Base-by-base conservation (phyloP, 495 filamentous ascomycete species). In the Penicillium arizonense region DNA sequence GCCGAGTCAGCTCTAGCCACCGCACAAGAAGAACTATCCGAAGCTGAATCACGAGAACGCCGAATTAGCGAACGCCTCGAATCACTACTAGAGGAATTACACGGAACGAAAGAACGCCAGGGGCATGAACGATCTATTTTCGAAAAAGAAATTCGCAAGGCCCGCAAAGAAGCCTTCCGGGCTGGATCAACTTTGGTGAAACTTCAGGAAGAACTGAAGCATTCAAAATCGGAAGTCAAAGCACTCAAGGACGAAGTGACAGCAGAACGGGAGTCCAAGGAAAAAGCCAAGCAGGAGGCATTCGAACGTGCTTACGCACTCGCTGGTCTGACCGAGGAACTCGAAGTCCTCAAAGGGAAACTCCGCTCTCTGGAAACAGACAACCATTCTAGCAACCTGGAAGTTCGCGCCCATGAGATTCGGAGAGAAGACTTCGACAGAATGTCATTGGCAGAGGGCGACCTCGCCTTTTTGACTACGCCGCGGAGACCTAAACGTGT, bases 121-220 rank as follows among this genome's bases (percentile, higher is more conserved):
- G 81, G 79, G 13, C 85, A 90, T 62, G 85, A 88, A 49, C 78
- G 87, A 64, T 64, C 82, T 20, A 69, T 91, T 23, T 93, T 88
- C 74, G 89, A 95, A 68, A 95, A 94, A 60, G 90, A 95, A 64
- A 84, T 93, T 33, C 75, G 88, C 40, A 83, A 87, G 42, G 82
- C 86, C n/a, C 77, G 88, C 28, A 95, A 93, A 67, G 90, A 94
- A 59, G 85, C 86, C 0, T 95, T 90, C 74, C 93, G 90, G 44
- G 82, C 87, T 4, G 89, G 89, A 11, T 91, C 89, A 12, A 72
- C 76, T 3, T 62, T 89, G 12, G 86, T 94, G 18, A 90, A 95
- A 60, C 58, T 85, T 11, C 90, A 95, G 63, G 89, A 95, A 55
- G 90, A 96, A 59, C 70, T 93, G 49, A 92, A 93, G 59, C 69